Evolutionary conservation across 139 green algal genomes (phyloP), one percentile per base, ranked within the genome.

Genomic region (Monoraphidium neglectum): DNA sequence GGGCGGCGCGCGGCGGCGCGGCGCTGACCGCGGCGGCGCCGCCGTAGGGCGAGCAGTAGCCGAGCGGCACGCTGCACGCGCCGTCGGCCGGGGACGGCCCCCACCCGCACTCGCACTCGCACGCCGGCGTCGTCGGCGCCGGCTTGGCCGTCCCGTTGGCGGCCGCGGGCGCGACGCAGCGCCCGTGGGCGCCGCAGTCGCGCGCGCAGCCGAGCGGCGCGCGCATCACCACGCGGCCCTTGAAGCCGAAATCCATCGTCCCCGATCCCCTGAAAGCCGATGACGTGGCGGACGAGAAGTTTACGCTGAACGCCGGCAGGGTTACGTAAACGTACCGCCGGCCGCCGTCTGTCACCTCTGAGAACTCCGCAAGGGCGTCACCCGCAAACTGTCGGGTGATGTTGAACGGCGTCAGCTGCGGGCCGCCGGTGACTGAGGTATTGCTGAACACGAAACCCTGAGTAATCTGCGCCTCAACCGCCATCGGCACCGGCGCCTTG

Each of bases 31-130:
- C 62, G 37, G 37, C 46, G 53, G 28, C 60, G 73, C 75, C 53
- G 16, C 18, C n/a, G 40, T 54, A 75, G 38, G 63, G 8, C 1
- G 65, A 54, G 66, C 75, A 80, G 28, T 30, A 53, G 75, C 63
- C 47, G 21, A 35, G 15, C 30, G 84, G 84, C 15, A 77, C 59
- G 43, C 40, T 70, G 72, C 82, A 82, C 3, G n/a, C 24, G 33
- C 64, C 66, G 6, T 68, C 74, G 12, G 46, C n/a, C 21, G 68
- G 23, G 38, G 79, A 70, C 28, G 59, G 63, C 43, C 59, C 16
- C 80, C 86, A 80, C 38, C 60, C 61, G 23, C 64, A 76, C 46
- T 70, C 60, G 68, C 84, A 86, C 26, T 74, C 75, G 68, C 75
- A 80, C 33, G 28, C 53, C 38, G 56, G 56, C 26, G 56, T 63